Conservation (phyloP, 306 rosid species). For the Astragalus membranaceus region DNA sequence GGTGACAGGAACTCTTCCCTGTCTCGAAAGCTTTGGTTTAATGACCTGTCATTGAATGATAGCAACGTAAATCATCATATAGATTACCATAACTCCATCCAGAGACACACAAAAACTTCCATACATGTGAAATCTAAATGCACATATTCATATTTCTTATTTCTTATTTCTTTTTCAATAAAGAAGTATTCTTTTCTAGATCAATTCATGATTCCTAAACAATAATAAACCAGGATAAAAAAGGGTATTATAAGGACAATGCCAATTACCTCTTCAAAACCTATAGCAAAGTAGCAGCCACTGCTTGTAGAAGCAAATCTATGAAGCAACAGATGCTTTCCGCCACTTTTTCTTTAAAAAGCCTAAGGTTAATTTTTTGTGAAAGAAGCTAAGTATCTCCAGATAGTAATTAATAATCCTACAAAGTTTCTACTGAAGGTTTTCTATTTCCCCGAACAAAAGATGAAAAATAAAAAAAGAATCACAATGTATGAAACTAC, state of each 20-base stretch:
- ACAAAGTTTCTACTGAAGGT: neutral
- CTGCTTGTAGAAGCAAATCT: neutral
- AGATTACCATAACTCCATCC: neutral
- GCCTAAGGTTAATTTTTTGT: neutral
- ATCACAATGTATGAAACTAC: neutral
- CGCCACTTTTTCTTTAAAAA: neutral
- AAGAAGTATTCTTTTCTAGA: too few relatives aligned
- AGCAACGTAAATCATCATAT: constrained; percentile 5
- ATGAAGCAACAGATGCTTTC: neutral
- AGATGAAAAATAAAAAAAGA: neutral
- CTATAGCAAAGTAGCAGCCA: neutral
- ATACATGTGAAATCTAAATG: neutral
- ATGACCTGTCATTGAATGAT: constrained; percentile 58
- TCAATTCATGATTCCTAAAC: too few relatives aligned
- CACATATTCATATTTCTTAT: neutral
- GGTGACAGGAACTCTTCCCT: constrained; percentile 89
- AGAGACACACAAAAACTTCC: neutral
- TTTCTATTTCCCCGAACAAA: neutral
- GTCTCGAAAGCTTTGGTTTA: constrained; percentile 85
- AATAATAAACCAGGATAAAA: neutral
- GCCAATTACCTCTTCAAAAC: constrained; percentile 3
- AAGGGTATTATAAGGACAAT: neutral
- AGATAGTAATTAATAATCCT: neutral
- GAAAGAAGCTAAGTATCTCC: neutral
- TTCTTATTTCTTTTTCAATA: too few relatives aligned